These are phyloP conservation scores for Fraxinus anomala DNA, from an alignment of 257 asterid species.

Conservation along the genomic window DNA sequence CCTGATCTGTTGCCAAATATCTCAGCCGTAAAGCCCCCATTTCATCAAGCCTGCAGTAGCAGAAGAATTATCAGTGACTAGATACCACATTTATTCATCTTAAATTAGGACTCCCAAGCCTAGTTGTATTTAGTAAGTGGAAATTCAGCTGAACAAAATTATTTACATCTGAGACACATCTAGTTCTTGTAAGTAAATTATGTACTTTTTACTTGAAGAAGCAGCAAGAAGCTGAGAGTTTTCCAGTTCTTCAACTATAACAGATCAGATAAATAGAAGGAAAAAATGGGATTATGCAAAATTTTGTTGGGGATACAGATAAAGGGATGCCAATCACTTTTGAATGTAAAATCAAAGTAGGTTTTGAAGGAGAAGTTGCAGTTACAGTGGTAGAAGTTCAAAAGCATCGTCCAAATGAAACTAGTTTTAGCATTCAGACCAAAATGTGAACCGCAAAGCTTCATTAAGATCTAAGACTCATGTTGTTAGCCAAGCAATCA, in stretches of 20 bases:
- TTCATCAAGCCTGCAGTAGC: constrained; percentile 56
- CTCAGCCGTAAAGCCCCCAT: constrained; percentile 75
- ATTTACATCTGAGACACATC: neutral
- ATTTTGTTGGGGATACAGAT: neutral
- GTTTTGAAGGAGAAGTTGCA: neutral
- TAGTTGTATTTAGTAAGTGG: neutral
- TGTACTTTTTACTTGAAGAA: neutral
- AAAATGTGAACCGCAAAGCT: neutral
- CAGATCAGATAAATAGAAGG: neutral
- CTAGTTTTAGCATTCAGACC: neutral
- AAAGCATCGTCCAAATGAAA: neutral
- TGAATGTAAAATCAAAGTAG: neutral
- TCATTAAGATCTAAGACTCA: neutral
- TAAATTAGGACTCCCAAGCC: neutral
- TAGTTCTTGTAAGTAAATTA: neutral
- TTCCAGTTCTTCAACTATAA: neutral
- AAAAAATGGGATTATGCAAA: neutral
- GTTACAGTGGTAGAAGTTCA: too few species aligned
- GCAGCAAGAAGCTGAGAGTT: neutral
- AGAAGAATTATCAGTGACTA: neutral
- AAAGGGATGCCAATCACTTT: neutral
- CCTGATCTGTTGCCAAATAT: constrained; percentile 49
- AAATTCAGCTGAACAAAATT: neutral
- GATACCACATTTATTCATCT: neutral
- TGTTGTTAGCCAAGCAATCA: neutral